Evolutionary conservation across 2,329 filamentous ascomycete genomes (phyloP), one percentile per base, ranked within the genome.

Genomic region (Aureobasidium namibiae): DNA sequence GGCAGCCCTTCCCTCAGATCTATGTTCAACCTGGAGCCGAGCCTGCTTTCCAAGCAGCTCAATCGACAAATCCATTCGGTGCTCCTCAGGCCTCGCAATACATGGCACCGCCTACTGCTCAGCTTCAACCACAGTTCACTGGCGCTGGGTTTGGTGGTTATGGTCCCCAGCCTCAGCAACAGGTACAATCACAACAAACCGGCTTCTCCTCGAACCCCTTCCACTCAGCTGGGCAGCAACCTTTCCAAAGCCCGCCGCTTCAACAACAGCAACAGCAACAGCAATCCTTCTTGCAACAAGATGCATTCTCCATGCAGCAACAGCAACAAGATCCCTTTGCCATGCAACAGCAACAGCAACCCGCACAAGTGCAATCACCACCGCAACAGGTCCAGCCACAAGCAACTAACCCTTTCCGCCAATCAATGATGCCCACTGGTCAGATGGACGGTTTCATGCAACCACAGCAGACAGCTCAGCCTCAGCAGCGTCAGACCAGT

Each of bases 391-490:
- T 72, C 24, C 79, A 79, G 61, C 80, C 79, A 69, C 82, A 85
- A 66, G 85, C 78, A 23, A 96, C 91, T 8, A 99, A 99, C 70
- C 94, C 94, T 0, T 99, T 99, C 82, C 83, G 94, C 42, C 88
- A 91, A 69, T 96, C 92, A 1, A 92, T 92, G 85, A 78, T 96
- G 75, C 68, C 75, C 2, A 68, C 68, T 18, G 67, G 65, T n/a
- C 58, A 58, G n/a, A 53, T 29, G 24, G 41, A 59, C 9, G 59
- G 61, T 13, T 62, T 58, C 18, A 41, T 49, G 48, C 45, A 60
- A 48, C 61, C 61, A 23, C 64, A 64, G 44, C 56, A 59, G 45
- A 63, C 56, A 44, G 67, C 63, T 45, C 63, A 61, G 52, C 63
- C 65, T 24, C 48, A 62, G 36, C 66, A 68, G 58, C 66, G 65